These are phyloP conservation scores for Neurospora sp. DNA, from an alignment of 495 filamentous ascomycete genomes.

Conservation along the genomic window DNA sequence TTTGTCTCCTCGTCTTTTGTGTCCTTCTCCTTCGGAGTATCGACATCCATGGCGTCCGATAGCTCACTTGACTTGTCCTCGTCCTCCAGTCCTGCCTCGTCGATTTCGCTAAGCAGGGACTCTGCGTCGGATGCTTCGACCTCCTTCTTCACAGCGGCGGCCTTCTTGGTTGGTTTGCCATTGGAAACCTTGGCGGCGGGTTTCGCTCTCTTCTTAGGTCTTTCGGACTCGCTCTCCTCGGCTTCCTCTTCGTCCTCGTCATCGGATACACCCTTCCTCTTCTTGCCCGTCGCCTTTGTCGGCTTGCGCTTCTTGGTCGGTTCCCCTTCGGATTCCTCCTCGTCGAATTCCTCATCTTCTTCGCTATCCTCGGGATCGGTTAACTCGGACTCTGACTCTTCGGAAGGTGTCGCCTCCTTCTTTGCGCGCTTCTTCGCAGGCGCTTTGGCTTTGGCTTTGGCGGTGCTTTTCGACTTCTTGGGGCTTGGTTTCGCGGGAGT, in stretches of 20 bases:
- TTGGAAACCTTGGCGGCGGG: constrained; percentile 1
- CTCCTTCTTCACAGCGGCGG: neutral
- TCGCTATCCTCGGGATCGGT: constrained; percentile 11
- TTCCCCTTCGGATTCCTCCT: neutral
- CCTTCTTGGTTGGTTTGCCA: neutral
- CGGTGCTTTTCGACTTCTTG: constrained; percentile 9
- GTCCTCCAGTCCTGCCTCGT: neutral
- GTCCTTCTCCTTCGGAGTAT: neutral
- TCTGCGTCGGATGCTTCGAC: neutral
- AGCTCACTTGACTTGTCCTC: neutral
- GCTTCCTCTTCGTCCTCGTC: constrained; percentile 28
- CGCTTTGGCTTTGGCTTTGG: constrained; percentile 2
- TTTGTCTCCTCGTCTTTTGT: neutral
- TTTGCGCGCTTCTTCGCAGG: constrained; percentile 5
- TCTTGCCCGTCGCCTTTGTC: constrained; percentile 18
- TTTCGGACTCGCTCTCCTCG: neutral
- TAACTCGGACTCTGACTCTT: constrained; percentile 12
- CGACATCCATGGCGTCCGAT: neutral
- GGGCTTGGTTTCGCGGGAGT: constrained; percentile 11
- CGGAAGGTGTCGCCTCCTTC: constrained; percentile 8
- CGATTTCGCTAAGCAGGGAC: constrained; percentile 3
- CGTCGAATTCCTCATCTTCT: neutral
- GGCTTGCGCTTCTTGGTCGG: constrained; percentile 23
- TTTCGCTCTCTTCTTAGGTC: constrained; percentile 7
- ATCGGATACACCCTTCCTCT: constrained; percentile 20